Base-by-base conservation (phyloP, 768 basidiomycete genomes). In the Tephrocybe sp. region DNA sequence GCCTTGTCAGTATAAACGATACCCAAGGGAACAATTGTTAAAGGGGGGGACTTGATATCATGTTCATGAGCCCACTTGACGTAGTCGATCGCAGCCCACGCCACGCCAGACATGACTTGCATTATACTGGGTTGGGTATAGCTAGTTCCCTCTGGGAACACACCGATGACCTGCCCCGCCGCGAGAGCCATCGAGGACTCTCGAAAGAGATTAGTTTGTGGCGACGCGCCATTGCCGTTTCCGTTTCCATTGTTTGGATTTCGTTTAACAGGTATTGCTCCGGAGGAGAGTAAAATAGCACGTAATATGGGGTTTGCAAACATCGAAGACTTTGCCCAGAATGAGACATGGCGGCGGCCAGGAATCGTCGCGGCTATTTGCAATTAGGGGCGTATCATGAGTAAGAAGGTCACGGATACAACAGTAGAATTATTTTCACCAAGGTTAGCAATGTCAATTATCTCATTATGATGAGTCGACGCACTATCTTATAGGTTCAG, bases 81-180 rank as follows among this genome's bases (percentile, higher is more conserved):
- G 63, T 80, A 88, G 60, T 89, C 87, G 41, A 89, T 75, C 5
- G 83, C 85, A 38, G 83, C 79, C 83, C 87, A 86, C 5, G 81
- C 78, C 2, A 79, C 78, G 4, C 88, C 88, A 40, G 86, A 82
- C 62, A 78, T 63, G 11, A 76, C 61, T 54, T 78, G 79, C 18
- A 70, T 64, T 34, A 80, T 78, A 4, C 65, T 60, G 9, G 73
- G 71, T 47, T 74, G 68, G 0, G 75, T 79, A 52, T 78, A 77
- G 45, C 71, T 75, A 27, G 78, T 79, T 16, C 83, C 83, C 56
- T 84, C 83, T 0, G 82, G 82, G 57, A 90, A 89, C 12, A 91
- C 76, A 0, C 81, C 86, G 18, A 91, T 73, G 10, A 77, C 80
- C 53, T 80, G 72, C 4, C 76, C 76, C 10, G 56, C 54, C 10